These are phyloP conservation scores for Rhodotorula sp. DNA, from an alignment of 1,284 basidiomycete species.

Conservation along the genomic window DNA sequence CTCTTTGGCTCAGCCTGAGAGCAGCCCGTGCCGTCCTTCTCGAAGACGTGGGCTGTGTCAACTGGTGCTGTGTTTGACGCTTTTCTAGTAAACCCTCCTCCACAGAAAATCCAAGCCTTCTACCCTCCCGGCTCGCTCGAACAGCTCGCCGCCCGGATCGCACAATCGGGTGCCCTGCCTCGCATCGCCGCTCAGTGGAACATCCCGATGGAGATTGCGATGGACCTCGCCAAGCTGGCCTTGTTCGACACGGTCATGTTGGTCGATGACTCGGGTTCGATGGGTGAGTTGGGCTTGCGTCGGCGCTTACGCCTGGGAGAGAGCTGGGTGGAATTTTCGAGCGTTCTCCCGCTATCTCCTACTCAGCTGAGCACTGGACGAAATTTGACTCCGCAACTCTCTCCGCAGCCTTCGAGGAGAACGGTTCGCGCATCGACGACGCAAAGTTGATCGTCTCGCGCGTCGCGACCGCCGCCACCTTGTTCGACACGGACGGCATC, in stretches of 20 bases:
- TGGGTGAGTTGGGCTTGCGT: slow-evolving; percentile 29
- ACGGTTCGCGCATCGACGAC: slow-evolving; percentile 44
- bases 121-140: slow-evolving; percentile 48
- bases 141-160: slow-evolving; percentile 52
- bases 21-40: not conserved
- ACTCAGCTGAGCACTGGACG: too few species aligned
- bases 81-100: not conserved
- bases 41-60: not conserved
- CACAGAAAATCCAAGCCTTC: slow-evolving; percentile 24
- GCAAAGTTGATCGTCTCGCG: slow-evolving; percentile 46
- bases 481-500: slow-evolving; percentile 50
- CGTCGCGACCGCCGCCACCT: slow-evolving; percentile 52
- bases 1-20: slow-evolving; percentile 33
- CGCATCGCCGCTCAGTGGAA: slow-evolving; percentile 53
- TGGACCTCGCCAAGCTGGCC: slow-evolving; percentile 52
- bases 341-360: too few species aligned
- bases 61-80: too few species aligned
- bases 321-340: too few species aligned
- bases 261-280: slow-evolving; percentile 44
- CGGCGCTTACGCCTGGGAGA: not conserved
- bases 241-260: slow-evolving; percentile 38
- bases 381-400: too few species aligned
- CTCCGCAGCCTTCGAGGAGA: slow-evolving; percentile 40
- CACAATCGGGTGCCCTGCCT: slow-evolving; percentile 50
- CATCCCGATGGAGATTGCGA: slow-evolving; percentile 53